Base-by-base conservation (phyloP, 805 yeast species). In the Cyberlindnera xylosilytica region DNA sequence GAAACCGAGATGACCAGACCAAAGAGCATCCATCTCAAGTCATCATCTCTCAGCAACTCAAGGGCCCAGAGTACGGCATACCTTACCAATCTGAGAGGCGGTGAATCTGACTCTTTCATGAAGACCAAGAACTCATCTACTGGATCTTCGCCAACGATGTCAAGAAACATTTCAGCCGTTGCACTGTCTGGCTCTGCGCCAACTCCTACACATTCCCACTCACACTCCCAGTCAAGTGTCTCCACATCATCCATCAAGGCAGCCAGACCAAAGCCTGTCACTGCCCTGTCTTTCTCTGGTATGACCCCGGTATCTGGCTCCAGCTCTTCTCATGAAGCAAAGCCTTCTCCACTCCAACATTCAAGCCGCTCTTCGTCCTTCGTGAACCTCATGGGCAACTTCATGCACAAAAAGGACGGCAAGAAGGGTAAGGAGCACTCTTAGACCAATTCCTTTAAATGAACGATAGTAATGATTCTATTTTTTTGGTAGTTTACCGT, bases 1-100 rank as follows among this genome's bases (percentile, higher is more conserved):
- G 59, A 55, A 30, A 32, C 41, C 8, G 50, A 47, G 20, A 31
- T 55, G 20, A 1, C 52, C 20, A 51, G 51, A 31, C 62, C 62
- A 19, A 57, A 50, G 41, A 45, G 58, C 3, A 48, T 57, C 13
- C 62, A 58, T 36, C 47, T 56, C 29, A 57, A 57, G 40, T 34
- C 57, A 0, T 56, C 61, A 2, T 55, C 58, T 5, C 34, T 58
- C 20, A 46, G 41, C n/a, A 56, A 56, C 34, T 51, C 62, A 10
- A 47, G 60, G 29, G 57, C 52, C 5, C 57, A 55, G 27, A 54
- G 58, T 28, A 56, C 61, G 1, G 51, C 58, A 15, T 50, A 45
- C 11, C 24, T 58, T 20, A 44, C 50, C 13, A 50, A 34, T 17
- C 20, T 57, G 30, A 48, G 62, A 46, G 54, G 53, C 15, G 52